Evolutionary conservation across 2,329 filamentous ascomycete genomes (phyloP).

Genomic region (Hypoxylon rubiginosum): DNA sequence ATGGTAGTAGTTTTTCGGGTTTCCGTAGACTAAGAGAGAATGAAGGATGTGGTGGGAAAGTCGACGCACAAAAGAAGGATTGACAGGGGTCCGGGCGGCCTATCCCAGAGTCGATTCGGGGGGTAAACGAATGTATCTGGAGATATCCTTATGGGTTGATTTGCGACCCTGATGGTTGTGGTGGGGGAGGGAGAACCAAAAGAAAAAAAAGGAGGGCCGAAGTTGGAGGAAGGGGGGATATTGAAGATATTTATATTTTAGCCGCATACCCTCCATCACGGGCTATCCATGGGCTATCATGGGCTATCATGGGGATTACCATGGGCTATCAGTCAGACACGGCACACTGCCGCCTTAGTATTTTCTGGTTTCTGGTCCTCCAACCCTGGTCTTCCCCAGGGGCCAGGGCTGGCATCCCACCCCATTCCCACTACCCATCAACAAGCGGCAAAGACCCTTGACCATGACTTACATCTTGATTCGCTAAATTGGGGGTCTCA

Average conservation of each 20-base stretch:
- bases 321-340: slow-evolving; percentile 2
- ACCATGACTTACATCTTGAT: slow-evolving; percentile 37
- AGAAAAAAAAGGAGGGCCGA: slow-evolving; percentile 59
- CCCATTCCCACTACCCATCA: slow-evolving; percentile 5
- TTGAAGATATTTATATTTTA: slow-evolving; percentile 56
- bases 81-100: slow-evolving; percentile 66
- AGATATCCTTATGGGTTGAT: slow-evolving; percentile 66
- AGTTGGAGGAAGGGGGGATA: slow-evolving; percentile 53
- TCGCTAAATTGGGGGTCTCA: slow-evolving; percentile 40
- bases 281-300: neutral
- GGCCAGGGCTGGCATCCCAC: slow-evolving; percentile 22
- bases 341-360: slow-evolving; percentile 23
- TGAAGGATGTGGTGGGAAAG: slow-evolving; percentile 55
- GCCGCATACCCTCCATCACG: slow-evolving; percentile 38
- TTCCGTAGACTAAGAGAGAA: slow-evolving; percentile 48
- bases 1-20: slow-evolving; percentile 41
- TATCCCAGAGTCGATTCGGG: slow-evolving; percentile 54
- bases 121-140: slow-evolving; percentile 62
- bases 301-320: too few species aligned
- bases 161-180: slow-evolving; percentile 71
- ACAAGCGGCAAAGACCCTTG: slow-evolving; percentile 34
- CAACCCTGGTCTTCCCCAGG: slow-evolving; percentile 1
- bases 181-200: slow-evolving; percentile 66
- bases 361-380: slow-evolving; percentile 12
- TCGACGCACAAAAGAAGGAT: slow-evolving; percentile 59